A percentile compares a stretch with the other conserved stretches of the same genome.
Conservation (phyloP, 306 rosid species). For the Carpinus viminea region DNA sequence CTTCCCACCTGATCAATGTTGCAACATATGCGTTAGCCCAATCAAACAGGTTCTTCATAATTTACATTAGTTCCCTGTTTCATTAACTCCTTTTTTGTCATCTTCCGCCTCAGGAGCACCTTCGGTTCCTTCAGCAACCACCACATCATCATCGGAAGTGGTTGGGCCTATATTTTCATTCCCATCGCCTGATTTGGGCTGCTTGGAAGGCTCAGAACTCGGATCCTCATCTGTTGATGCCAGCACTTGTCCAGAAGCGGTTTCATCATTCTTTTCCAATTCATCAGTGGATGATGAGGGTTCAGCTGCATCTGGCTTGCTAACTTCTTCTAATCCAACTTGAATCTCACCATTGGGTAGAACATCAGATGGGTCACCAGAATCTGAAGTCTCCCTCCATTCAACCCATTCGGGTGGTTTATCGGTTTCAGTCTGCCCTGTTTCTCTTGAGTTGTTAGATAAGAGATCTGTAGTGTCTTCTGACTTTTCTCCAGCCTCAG, state of each 20-base stretch:
- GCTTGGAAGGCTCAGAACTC: slow-evolving; percentile 31
- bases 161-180: slow-evolving; percentile 28
- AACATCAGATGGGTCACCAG: slow-evolving; percentile 55
- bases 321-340: slow-evolving; percentile 39
- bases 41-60: slow-evolving; percentile 45
- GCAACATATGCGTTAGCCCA: slow-evolving; percentile 48
- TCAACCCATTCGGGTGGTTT: slow-evolving; percentile 98
- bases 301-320: slow-evolving; percentile 39
- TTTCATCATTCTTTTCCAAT: slow-evolving; percentile 35
- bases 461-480: slow-evolving; percentile 24
- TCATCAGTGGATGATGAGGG: slow-evolving; percentile 46
- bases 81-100: slow-evolving; percentile 36
- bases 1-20: slow-evolving; percentile 70
- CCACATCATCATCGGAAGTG: slow-evolving; percentile 25
- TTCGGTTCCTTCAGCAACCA: slow-evolving; percentile 25
- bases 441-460: slow-evolving; percentile 26
- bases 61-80: slow-evolving; percentile 54
- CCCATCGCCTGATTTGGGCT: slow-evolving; percentile 39
- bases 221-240: slow-evolving; percentile 33
- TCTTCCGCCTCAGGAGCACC: slow-evolving; percentile 33
- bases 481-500: slow-evolving; percentile 50
- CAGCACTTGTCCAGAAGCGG: slow-evolving; percentile 34
- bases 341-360: slow-evolving; percentile 71
- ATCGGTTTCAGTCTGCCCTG: slow-evolving; percentile 52
- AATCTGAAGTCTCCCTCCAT: slow-evolving; percentile 94